Evolutionary conservation across 331 rosid species (phyloP), one percentile per base, ranked within the genome.

Genomic region (Prunus yedoensis): DNA sequence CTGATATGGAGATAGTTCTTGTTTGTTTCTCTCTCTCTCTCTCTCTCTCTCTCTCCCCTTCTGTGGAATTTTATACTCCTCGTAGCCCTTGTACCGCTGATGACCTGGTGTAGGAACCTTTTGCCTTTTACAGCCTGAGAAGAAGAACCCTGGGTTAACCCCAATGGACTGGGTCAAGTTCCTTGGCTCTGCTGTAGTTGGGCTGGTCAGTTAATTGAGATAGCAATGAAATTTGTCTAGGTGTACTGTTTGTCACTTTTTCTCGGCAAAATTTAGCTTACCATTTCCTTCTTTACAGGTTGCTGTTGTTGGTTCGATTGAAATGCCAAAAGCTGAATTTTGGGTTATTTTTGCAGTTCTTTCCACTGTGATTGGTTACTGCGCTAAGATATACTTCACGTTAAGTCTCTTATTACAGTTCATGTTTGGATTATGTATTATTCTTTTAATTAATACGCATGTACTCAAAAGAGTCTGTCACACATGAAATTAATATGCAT

Each of bases 141-240:
- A 95, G 96, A 89, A 85, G 89, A 95, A 83, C 83, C 99, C 99
- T 15, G 97, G 99, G 79, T 87, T 95, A 81, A 95, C 99, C 85
- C 97, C 97, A 77, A 95, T 89, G 99, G 99, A 95, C 82, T 95
- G 99, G 99, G 97, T 92, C 80, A 95, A 84, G 86, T 92, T 95
- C 87, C 90, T 95, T 79, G 88, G 62, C 51, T 92, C 99, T 78
- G 97, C 99, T 78, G 47, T 90, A 68, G 93, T 95, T 83, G 99
- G 99, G 60, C 86, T 95, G 97, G 99, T 92, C 51, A 81, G 99
- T 83, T 70, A 63, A 67, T 23, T 66, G 15, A 63, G 35, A 77
- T 65, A 63, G 57, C 71, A 59, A 71, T 77, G 46, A 28, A 62
- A 35, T 68, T 51, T 71, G 54, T 67, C 8, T 45, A 9, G n/a